Conservation (phyloP, 2,329 filamentous ascomycete genomes). For the Chaetomium sp. region DNA sequence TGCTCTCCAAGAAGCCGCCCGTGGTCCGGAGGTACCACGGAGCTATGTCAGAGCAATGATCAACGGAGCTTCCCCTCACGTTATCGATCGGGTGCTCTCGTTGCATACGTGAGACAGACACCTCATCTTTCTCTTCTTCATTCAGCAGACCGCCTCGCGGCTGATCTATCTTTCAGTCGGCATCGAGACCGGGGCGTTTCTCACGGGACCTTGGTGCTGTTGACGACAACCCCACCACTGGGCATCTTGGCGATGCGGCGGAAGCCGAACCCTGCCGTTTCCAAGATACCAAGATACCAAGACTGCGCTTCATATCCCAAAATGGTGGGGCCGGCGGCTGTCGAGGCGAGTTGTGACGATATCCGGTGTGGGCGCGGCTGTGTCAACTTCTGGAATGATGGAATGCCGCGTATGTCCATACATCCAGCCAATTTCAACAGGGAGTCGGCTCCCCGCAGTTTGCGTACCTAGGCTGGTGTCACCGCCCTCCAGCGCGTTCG, state of each 20-base stretch:
- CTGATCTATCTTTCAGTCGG: not conserved
- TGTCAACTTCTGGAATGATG: not conserved
- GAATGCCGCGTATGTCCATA: not conserved
- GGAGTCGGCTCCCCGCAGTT: not conserved
- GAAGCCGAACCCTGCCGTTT: conserved; percentile 14
- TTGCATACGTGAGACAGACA: not conserved
- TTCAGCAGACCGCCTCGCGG: conserved; percentile 10
- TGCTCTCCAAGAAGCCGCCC: too few relatives aligned
- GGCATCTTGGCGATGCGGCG: conserved; percentile 9
- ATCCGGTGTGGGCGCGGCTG: conserved; percentile 1
- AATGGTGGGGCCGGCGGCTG: not conserved
- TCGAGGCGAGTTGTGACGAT: not conserved
- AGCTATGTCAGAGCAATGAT: conserved; percentile 4
- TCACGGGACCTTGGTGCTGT: conserved; percentile 4
- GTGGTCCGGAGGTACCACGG: conserved; percentile 4
- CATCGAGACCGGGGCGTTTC: conserved; percentile 13
- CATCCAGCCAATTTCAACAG: not conserved
- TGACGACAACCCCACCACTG: conserved; percentile 13
- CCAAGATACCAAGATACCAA: conserved; percentile 3
- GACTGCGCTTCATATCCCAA: not conserved
- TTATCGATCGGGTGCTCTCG: not conserved
- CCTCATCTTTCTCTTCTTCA: not conserved
- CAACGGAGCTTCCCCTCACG: not conserved
- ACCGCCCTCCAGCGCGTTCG: not conserved
- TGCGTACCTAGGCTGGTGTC: not conserved